Percentiles rank a stretch among this genome's conserved stretches.
Evolutionary conservation across 1,284 basidiomycete species (phyloP).

Genomic region (Cryptococcus hybrid): DNA sequence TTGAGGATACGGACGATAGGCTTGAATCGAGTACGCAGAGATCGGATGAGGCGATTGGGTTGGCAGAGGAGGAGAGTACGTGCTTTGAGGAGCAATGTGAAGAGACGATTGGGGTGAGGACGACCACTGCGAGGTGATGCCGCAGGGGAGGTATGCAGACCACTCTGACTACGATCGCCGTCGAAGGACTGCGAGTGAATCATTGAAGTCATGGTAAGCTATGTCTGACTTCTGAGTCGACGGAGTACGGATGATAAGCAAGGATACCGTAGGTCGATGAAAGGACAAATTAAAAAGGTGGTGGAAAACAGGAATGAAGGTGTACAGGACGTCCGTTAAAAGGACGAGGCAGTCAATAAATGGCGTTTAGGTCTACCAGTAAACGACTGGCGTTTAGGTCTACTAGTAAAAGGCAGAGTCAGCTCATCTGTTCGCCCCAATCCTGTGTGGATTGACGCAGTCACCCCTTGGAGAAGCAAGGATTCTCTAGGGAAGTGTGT

Average conservation of each 20-base stretch:
- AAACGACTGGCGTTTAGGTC: conserved; percentile 8
- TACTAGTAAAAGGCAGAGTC: neutral
- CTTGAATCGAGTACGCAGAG: conserved; percentile 14
- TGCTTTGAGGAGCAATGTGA: conserved; percentile 19
- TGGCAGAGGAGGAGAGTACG: conserved; percentile 23
- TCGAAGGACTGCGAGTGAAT: conserved; percentile 21
- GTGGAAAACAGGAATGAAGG: conserved; percentile 3
- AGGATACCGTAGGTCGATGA: conserved; percentile 15
- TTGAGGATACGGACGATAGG: conserved; percentile 14
- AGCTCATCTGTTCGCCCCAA: too few species aligned
- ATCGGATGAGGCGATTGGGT: conserved; percentile 13
- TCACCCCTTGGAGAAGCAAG: conserved; percentile 21
- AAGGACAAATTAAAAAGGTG: conserved; percentile 20
- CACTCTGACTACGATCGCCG: conserved; percentile 23
- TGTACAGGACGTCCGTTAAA: conserved; percentile 21
- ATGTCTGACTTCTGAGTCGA: neutral
- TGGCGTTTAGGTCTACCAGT: too few species aligned
- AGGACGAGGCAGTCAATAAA: conserved; percentile 8
- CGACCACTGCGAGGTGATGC: conserved; percentile 29
- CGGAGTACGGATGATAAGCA: neutral
- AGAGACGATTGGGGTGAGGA: conserved; percentile 29
- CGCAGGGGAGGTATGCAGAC: conserved; percentile 22
- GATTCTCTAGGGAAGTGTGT: neutral
- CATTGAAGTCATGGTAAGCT: conserved; percentile 20
- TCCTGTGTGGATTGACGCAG: neutral